Conservation (phyloP, 2,329 filamentous ascomycete genomes). For the Scleromitrula shiraiana region DNA sequence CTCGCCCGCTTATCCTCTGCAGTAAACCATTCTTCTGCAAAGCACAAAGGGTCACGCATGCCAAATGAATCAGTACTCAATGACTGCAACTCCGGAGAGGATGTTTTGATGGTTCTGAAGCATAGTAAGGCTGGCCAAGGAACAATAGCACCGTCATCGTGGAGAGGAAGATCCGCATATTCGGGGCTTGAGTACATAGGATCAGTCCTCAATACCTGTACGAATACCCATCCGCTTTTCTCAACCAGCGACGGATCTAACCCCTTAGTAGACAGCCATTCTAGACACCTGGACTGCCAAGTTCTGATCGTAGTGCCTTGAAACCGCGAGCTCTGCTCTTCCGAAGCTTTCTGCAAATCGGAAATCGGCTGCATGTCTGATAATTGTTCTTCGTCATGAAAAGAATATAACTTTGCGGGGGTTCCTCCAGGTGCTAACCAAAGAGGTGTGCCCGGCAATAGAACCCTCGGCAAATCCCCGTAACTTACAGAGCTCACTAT, state of each 20-base stretch:
- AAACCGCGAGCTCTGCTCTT: conserved; percentile 14
- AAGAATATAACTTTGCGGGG: conserved; percentile 25
- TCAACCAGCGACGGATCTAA: conserved; percentile 23
- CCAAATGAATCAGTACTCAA: background rate
- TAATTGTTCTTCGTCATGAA: conserved; percentile 18
- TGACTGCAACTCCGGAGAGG: conserved; percentile 6
- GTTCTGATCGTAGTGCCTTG: conserved; percentile 21
- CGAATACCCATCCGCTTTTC: conserved; percentile 28
- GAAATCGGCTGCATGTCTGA: conserved; percentile 13
- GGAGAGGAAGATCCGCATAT: conserved; percentile 16
- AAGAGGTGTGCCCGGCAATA: conserved; percentile 20
- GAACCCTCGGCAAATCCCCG: conserved; percentile 1
- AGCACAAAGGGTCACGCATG: conserved; percentile 29
- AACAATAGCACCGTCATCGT: conserved; percentile 24
- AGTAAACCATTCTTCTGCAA: conserved; percentile 32
- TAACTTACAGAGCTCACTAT: conserved; percentile 9
- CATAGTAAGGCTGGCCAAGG: conserved; percentile 30
- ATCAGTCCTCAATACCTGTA: conserved; percentile 23
- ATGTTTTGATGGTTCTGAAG: conserved; percentile 20
- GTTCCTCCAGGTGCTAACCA: conserved; percentile 29
- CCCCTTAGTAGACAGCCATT: conserved; percentile 28
- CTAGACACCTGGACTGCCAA: conserved; percentile 28
- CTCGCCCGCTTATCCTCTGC: conserved; percentile 35
- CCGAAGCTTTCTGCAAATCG: conserved; percentile 15
- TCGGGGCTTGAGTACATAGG: conserved; percentile 20